Evolutionary conservation across 495 filamentous ascomycete genomes (phyloP).

Genomic region (Cairneyella variabilis): DNA sequence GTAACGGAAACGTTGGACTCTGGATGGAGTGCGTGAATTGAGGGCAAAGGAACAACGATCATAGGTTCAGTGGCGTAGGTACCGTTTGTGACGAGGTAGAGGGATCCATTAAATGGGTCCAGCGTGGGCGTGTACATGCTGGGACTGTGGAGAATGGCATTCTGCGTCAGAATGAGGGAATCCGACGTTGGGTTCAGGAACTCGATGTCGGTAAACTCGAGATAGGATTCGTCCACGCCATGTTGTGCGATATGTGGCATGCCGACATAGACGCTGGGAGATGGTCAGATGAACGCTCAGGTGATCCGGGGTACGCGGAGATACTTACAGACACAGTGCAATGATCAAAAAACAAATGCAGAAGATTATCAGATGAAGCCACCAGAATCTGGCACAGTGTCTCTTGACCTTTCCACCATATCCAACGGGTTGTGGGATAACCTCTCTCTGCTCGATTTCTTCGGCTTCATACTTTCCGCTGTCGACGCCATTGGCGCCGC

Average conservation of each 20-base stretch:
- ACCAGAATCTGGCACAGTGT: conserved; percentile 62
- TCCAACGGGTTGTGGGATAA: not conserved
- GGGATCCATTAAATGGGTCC: conserved; percentile 49
- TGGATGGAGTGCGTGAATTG: conserved; percentile 52
- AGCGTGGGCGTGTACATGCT: conserved; percentile 51
- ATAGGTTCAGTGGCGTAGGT: conserved; percentile 49
- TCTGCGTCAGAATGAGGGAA: conserved; percentile 52
- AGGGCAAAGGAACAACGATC: conserved; percentile 42
- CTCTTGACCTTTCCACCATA: conserved; percentile 24
- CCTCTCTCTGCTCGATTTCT: conserved; percentile 9
- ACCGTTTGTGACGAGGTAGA: conserved; percentile 50
- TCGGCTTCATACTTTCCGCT: conserved; percentile 8
- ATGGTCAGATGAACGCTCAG: conserved; percentile 4
- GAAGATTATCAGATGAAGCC: conserved; percentile 61
- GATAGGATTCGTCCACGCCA: conserved; percentile 59
- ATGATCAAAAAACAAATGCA: conserved; percentile 56
- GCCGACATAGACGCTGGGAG: conserved; percentile 63
- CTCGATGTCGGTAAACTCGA: conserved; percentile 54
- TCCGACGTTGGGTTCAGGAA: conserved; percentile 56
- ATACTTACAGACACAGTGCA: conserved; percentile 62
- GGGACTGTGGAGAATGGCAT: conserved; percentile 40
- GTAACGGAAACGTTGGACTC: conserved; percentile 39
- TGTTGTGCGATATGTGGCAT: conserved; percentile 69
- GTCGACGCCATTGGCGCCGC: no score
- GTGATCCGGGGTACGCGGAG: not conserved